Evolutionary conservation across 176 grass and related monocot genomes (phyloP), one percentile per base, ranked within the genome.

Genomic region (Luzula sylvatica): DNA sequence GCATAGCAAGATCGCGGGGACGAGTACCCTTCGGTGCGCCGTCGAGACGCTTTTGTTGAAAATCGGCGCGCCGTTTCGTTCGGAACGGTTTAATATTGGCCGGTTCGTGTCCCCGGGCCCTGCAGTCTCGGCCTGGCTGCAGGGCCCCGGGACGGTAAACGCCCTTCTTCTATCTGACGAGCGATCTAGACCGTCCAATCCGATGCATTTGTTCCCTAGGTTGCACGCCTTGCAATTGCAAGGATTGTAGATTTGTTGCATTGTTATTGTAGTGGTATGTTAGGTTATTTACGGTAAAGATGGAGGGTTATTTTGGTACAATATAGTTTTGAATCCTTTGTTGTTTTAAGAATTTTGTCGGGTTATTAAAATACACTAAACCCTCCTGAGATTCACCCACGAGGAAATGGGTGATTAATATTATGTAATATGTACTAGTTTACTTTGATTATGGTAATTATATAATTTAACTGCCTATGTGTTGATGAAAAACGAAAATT

Each of bases 1-100:
- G 56, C 92, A 98, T 54, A 98, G 92, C 78, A 98, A 90, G 72
- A 65, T 87, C 32, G 66, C 86, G 3, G 85, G 92, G 13, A 66
- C 85, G 8, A 90, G 92, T 68, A 87, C 92, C 50, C 81, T 98
- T 7, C 72, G 86, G 1, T 48, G 18, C 17, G 92, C 79, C 40
- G 74, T 98, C 11, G 86, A 87, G 62, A 46, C 72, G 0, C 18
- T 98, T 6, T 84, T 98, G 7, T 50, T 67, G 50, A 85, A 78
- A 25, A 86, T 98, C 6, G 85, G 92, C 64, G 92, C 92, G 9
- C 92, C 92, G 0, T 98, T 98, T 54, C 85, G 76, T 26, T 69
- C 82, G 4, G 92, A 98, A 55, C 77, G 75, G 21, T 98, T 86
- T 42, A 98, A 98, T 42, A 52, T 86, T 0, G 92, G 92, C 15